Evolutionary conservation across 192 early-diverging fungal species (phyloP).

Genomic region (Lunasporangiospora selenospora): DNA sequence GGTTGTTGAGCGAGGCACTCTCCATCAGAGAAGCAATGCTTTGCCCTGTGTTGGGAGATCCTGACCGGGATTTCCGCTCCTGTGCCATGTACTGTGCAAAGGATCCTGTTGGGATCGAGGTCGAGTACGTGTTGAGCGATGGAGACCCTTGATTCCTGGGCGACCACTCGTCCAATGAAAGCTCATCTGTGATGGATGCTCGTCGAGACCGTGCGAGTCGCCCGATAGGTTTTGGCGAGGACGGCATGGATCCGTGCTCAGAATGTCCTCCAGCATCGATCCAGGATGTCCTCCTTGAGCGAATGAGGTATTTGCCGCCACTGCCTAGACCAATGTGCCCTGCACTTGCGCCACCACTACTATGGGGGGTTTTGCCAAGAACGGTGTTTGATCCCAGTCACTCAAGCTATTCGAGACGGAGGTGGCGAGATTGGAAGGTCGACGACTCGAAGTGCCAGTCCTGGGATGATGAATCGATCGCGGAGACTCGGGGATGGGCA

Average conservation of each 20-base stretch:
- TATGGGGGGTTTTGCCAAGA: conserved; percentile 5
- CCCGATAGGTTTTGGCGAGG: conserved; percentile 37
- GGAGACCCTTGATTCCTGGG: conserved; percentile 27
- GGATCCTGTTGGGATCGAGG: conserved; percentile 44
- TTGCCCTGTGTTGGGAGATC: conserved; percentile 35
- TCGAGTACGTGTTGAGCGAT: conserved; percentile 46
- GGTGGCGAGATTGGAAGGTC: conserved; percentile 41
- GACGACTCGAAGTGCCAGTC: conserved; percentile 15
- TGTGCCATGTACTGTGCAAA: conserved; percentile 43
- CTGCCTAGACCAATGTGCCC: not conserved
- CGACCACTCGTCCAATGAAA: conserved; percentile 41
- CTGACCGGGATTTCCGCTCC: conserved; percentile 28
- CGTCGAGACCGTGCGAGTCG: conserved; percentile 26
- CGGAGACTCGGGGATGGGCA: conserved; percentile 39
- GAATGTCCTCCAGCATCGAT: conserved; percentile 42
- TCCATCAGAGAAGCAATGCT: conserved; percentile 47
- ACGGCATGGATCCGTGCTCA: conserved; percentile 34
- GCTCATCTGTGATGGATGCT: conserved; percentile 42
- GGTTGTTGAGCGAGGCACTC: conserved; percentile 28
- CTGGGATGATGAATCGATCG: conserved; percentile 24
- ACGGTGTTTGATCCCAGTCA: conserved; percentile 44
- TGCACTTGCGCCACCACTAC: conserved; percentile 11
- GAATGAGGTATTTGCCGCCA: conserved; percentile 43
- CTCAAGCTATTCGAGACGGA: conserved; percentile 42
- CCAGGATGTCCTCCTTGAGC: conserved; percentile 47